Base-by-base conservation (phyloP, 169 alveolate species). In the Eimeria acervulina region DNA sequence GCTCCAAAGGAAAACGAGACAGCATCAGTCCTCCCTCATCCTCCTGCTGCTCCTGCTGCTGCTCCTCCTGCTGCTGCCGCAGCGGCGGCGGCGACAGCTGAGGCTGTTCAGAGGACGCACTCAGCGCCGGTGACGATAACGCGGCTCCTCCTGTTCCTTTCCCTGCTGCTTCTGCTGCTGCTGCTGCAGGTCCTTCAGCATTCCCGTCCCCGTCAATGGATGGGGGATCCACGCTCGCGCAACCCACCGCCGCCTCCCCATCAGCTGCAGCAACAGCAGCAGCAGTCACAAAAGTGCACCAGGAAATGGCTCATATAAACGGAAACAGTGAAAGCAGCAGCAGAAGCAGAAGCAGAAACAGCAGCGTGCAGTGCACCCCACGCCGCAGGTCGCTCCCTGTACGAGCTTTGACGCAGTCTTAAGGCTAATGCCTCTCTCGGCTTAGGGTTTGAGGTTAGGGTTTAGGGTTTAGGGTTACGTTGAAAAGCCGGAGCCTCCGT, bases 191-290 rank as follows among this genome's bases (percentile, higher is more conserved):
- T 21, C 23, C 90, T 47, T 31, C 74, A 1, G 38, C 91, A 23
- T 31, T 12, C 72, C 47, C 74, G 1, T 31, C 38, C 47, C 42
- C 36, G n/a, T 26, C 66, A 42, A 59, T 13, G 26, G 90, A 59
- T 74, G 38, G 21, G 28, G 28, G 28, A 28, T 38, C 55, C 51
- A 33, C 85, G 28, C 52, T 74, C 90, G 36, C 19, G 70, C 66
- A 47, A 15, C 38, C 74, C 44, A 21, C 10, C 66, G 42, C 40
- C 44, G 47, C 74, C 0, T 28, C 66, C 31, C 66, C 72, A 81
- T 33, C 66, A 21, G 90, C 74, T 23, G 90, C 90, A 23, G 90
- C 90, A 47, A 72, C 90, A 81, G 90, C 42, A 81, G 70, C 70
- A 85, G 93, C 52, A 85, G 38, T 8, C 42, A 33, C 95, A 89